Percentiles rank a stretch among this genome's conserved stretches.
phyloP scores from a whole-genome alignment of 1,284 basidiomycete species.

The Mycena sp. region DNA sequence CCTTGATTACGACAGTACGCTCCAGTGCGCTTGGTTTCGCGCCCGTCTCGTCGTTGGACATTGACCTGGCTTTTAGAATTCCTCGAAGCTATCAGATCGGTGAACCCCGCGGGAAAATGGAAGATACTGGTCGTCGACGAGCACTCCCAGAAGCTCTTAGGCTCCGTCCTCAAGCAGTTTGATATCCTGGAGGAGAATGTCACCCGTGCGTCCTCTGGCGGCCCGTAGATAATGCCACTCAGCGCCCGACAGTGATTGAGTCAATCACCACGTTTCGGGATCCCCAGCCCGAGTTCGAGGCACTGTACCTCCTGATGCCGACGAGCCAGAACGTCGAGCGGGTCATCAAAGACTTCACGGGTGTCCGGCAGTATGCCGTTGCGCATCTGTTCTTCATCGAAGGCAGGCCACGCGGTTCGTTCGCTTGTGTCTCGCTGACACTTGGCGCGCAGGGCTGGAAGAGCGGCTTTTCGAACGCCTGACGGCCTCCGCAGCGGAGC shows the following conservation, averaged over 20 bases:
- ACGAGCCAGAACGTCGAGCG: slow-evolving; percentile 95
- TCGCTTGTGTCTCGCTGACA: not conserved
- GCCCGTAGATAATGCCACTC: slow-evolving; percentile 11
- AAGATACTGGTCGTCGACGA: slow-evolving; percentile 98
- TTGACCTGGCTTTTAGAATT: slow-evolving; percentile 61
- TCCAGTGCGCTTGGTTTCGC: slow-evolving; percentile 52
- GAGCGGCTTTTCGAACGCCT: slow-evolving; percentile 82
- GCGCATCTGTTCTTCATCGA: slow-evolving; percentile 97
- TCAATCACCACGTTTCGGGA: slow-evolving; percentile 78
- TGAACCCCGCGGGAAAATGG: slow-evolving; percentile 87
- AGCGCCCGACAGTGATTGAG: slow-evolving; percentile 70
- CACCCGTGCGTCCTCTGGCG: slow-evolving; percentile 71
- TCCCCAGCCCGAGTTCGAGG: slow-evolving; percentile 85
- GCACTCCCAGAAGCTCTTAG: slow-evolving; percentile 86
- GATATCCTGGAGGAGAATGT: slow-evolving; percentile 96
- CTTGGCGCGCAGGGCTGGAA: slow-evolving; percentile 60
- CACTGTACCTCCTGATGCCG: slow-evolving; percentile 94
- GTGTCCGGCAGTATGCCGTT: slow-evolving; percentile 80
- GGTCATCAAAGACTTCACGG: slow-evolving; percentile 86
- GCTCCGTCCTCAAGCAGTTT: slow-evolving; percentile 90
- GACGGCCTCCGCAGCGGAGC: slow-evolving; percentile 76
- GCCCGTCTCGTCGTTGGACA: not conserved
- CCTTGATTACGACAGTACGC: slow-evolving; percentile 62
- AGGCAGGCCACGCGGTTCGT: slow-evolving; percentile 58
- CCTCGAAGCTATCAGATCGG: slow-evolving; percentile 81